Evolutionary conservation across 2,329 filamentous ascomycete species (phyloP).

Genomic region (Penicillium thymicola): DNA sequence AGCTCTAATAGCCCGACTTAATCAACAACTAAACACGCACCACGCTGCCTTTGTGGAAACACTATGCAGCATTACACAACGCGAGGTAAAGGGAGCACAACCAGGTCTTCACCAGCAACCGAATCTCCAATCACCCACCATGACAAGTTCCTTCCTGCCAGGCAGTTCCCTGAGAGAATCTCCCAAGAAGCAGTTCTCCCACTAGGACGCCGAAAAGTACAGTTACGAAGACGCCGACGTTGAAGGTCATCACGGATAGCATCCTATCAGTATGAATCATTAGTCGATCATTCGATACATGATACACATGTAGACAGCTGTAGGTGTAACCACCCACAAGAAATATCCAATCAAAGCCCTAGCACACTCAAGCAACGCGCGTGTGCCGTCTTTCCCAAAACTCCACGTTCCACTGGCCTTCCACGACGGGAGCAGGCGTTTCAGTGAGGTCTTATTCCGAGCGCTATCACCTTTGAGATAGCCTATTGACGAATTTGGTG

Average conservation of each 20-base stretch:
- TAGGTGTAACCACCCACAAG: not conserved
- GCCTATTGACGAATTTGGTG: not conserved
- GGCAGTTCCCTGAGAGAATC: not conserved
- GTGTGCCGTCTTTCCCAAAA: not conserved
- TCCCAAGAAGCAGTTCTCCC: conserved; percentile 3
- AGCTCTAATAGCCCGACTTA: not conserved
- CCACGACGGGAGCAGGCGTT: not conserved
- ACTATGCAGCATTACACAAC: not conserved
- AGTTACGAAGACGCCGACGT: conserved; percentile 1
- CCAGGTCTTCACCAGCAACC: not conserved
- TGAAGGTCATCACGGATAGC: conserved; percentile 6
- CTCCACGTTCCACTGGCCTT: conserved; percentile 2
- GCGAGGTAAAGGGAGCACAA: not conserved
- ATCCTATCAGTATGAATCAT: not conserved
- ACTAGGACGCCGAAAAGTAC: not conserved
- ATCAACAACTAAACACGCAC: no score
- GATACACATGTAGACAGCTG: not conserved
- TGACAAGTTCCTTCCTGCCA: conserved; percentile 2
- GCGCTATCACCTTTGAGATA: not conserved
- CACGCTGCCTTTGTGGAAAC: not conserved
- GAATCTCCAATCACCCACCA: not conserved
- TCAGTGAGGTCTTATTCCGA: not conserved
- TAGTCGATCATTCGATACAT: not conserved
- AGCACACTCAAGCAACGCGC: not conserved
- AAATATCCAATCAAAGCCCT: conserved; percentile 7